Conservation (phyloP, 495 filamentous ascomycete species). For the Haplographium delicatum region DNA sequence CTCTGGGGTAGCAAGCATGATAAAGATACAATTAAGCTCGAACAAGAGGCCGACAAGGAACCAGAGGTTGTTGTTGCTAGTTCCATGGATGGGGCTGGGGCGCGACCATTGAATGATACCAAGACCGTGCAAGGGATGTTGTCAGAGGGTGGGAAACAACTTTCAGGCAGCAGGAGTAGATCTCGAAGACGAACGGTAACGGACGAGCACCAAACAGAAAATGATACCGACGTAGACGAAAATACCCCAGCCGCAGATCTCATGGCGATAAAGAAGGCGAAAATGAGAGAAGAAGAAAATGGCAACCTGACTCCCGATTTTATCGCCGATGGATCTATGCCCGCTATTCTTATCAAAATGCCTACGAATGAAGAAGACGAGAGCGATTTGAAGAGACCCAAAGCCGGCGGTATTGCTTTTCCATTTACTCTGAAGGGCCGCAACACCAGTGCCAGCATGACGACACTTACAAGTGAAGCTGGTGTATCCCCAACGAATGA, state of each 20-base stretch:
- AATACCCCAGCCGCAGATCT: slow-evolving; percentile 31
- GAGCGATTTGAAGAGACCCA: slow-evolving; percentile 38
- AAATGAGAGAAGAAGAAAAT: neutral
- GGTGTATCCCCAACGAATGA: slow-evolving; percentile 15
- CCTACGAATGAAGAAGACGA: slow-evolving; percentile 25
- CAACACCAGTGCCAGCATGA: slow-evolving; percentile 48
- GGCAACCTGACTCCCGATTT: slow-evolving; percentile 6
- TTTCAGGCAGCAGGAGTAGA: slow-evolving; percentile 24
- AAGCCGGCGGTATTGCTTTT: slow-evolving; percentile 43
- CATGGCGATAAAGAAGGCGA: slow-evolving; percentile 19
- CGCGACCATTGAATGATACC: slow-evolving; percentile 25
- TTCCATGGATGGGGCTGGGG: slow-evolving; percentile 32
- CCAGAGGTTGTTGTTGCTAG: slow-evolving; percentile 22
- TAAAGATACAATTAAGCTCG: slow-evolving; percentile 56
- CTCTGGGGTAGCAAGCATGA: slow-evolving; percentile 86
- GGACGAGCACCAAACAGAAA: slow-evolving; percentile 35
- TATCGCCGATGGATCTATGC: neutral
- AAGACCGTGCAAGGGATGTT: slow-evolving; percentile 32
- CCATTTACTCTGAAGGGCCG: slow-evolving; percentile 47
- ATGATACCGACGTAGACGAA: slow-evolving; percentile 22
- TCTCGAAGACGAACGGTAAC: slow-evolving; percentile 36
- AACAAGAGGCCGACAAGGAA: slow-evolving; percentile 34
- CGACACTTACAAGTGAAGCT: slow-evolving; percentile 32
- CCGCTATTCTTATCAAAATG: slow-evolving; percentile 12
- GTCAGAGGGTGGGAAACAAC: slow-evolving; percentile 18